phyloP scores from a whole-genome alignment of 2,329 filamentous ascomycete genomes.

The Alternaria solani region DNA sequence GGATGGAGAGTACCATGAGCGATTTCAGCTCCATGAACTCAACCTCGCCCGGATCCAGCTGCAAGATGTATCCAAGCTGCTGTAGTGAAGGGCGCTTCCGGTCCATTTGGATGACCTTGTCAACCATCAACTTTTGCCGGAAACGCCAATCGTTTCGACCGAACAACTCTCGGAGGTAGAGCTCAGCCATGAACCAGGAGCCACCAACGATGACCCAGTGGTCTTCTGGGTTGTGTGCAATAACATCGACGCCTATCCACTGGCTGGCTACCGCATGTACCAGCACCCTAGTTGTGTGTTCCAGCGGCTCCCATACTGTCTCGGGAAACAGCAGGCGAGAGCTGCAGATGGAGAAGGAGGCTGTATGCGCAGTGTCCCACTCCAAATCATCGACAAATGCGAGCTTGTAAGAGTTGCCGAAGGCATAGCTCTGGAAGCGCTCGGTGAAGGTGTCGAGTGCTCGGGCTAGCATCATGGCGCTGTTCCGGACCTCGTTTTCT shows the following conservation, averaged over 20 bases:
- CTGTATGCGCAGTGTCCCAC: constrained; percentile 76
- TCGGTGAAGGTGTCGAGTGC: constrained; percentile 92
- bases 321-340: constrained; percentile 84
- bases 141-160: constrained; percentile 96
- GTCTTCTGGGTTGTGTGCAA: constrained; percentile 81
- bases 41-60: constrained; percentile 82
- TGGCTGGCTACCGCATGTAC: constrained; percentile 88
- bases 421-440: constrained; percentile 89
- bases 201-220: constrained; percentile 90
- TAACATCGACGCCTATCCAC: constrained; percentile 93
- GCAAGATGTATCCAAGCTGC: constrained; percentile 78
- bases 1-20: constrained; percentile 87
- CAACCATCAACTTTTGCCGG: constrained; percentile 83
- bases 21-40: constrained; percentile 94
- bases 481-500: constrained; percentile 82
- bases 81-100: constrained; percentile 82
- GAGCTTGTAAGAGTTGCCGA: constrained; percentile 83
- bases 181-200: constrained; percentile 92
- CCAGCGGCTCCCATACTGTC: constrained; percentile 83
- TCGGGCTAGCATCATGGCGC: constrained; percentile 80
- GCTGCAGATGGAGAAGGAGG: constrained; percentile 87
- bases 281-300: constrained; percentile 80
- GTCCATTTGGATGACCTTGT: constrained; percentile 82
- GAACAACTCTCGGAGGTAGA: constrained; percentile 88
- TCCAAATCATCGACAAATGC: constrained; percentile 92